phyloP scores from a whole-genome alignment of 1,284 basidiomycete species.

The Moesziomyces parantarcticus region DNA sequence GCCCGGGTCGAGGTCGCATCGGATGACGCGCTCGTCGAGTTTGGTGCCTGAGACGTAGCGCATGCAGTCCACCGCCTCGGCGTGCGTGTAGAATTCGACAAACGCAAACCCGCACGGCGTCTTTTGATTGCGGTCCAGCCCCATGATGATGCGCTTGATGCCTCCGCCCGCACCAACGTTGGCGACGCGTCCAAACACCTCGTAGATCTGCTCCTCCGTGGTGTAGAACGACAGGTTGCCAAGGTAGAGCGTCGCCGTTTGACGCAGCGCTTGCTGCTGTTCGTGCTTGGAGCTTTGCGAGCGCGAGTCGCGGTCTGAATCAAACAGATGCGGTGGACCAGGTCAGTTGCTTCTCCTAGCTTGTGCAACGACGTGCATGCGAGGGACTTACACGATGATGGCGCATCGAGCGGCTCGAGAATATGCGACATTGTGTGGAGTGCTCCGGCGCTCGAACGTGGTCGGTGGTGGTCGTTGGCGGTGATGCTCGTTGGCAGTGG shows the following conservation, averaged over 20 bases:
- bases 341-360: not conserved
- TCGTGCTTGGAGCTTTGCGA: constrained; percentile 60
- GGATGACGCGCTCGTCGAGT: constrained; percentile 98
- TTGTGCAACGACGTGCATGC: constrained; percentile 36
- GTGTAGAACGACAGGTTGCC: constrained; percentile 75
- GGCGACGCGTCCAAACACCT: constrained; percentile 92
- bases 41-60: constrained; percentile 96
- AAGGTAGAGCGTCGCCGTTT: constrained; percentile 77
- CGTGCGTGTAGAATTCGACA: constrained; percentile 97
- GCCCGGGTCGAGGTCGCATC: constrained; percentile 97
- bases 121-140: constrained; percentile 94
- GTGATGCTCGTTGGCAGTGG: too few relatives aligned
- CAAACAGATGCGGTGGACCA: not conserved
- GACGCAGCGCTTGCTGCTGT: constrained; percentile 70
- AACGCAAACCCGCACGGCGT: constrained; percentile 99
- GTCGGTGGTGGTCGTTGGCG: too few relatives aligned
- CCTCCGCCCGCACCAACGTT: constrained; percentile 89
- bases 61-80: constrained; percentile 91
- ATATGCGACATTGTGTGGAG: constrained; percentile 81
- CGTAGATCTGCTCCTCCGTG: constrained; percentile 99
- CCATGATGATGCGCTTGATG: constrained; percentile 99
- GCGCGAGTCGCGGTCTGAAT: constrained; percentile 68
- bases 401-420: constrained; percentile 84
- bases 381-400: constrained; percentile 86
- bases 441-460: too few relatives aligned